These are phyloP conservation scores for Agrocybe praecox DNA, from an alignment of 768 basidiomycete genomes.

Conservation along the genomic window DNA sequence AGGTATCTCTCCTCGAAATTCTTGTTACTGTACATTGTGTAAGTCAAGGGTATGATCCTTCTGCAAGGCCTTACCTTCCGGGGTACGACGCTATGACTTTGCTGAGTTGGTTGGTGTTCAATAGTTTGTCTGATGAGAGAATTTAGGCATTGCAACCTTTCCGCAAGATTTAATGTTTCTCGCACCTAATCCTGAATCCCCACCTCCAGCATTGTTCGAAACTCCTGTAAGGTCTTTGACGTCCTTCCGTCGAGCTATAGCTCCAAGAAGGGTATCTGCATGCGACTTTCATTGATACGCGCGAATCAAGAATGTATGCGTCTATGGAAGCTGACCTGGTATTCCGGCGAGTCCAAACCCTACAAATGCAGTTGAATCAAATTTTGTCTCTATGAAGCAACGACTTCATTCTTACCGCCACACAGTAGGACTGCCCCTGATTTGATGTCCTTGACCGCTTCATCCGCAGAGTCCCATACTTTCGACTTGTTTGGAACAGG, in stretches of 20 bases:
- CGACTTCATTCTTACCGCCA: constrained; percentile 60
- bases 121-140: constrained; percentile 58
- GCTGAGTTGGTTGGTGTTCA: constrained; percentile 73
- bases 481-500: constrained; percentile 49
- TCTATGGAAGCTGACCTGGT: constrained; percentile 54
- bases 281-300: neutral
- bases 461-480: constrained; percentile 81
- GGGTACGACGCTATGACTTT: constrained; percentile 92
- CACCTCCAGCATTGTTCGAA: constrained; percentile 85
- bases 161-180: neutral
- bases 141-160: too few relatives aligned
- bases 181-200: constrained; percentile 70
- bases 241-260: constrained; percentile 73
- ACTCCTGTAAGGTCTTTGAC: constrained; percentile 79
- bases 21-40: constrained; percentile 63
- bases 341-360: constrained; percentile 92
- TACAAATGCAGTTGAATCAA: constrained; percentile 23
- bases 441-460: constrained; percentile 82
- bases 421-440: constrained; percentile 79
- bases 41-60: neutral
- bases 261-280: constrained; percentile 82
- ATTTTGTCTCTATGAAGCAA: neutral
- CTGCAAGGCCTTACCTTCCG: constrained; percentile 58
- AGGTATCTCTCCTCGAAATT: constrained; percentile 83
- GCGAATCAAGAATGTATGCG: neutral